These are phyloP conservation scores for Microdochium nivale DNA, from an alignment of 2,329 filamentous ascomycete species.

Conservation along the genomic window DNA sequence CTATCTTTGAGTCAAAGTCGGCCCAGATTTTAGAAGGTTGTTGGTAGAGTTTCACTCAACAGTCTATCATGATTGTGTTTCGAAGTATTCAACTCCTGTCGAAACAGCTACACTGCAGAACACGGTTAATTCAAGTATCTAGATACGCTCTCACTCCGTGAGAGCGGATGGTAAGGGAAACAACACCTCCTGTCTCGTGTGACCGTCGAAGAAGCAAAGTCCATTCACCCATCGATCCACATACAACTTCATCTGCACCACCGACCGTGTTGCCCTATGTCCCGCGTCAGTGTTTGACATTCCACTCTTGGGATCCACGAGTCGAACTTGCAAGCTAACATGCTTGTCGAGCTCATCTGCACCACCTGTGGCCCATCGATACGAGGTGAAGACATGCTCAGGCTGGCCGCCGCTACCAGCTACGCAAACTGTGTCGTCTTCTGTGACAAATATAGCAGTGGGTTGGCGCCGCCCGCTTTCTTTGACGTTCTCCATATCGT, in stretches of 20 bases:
- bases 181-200: constrained; percentile 10
- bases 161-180: constrained; percentile 18
- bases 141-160: constrained; percentile 2
- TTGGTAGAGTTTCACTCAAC: too few species aligned
- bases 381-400: neutral
- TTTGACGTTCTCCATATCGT: neutral
- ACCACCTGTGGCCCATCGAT: neutral
- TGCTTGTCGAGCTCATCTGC: neutral
- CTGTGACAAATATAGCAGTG: neutral
- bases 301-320: neutral
- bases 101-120: too few species aligned
- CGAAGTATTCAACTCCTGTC: too few species aligned
- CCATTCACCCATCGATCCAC: constrained; percentile 20
- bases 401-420: neutral
- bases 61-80: too few species aligned
- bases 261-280: neutral
- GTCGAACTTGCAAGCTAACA: neutral
- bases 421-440: neutral
- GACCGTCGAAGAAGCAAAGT: constrained; percentile 13
- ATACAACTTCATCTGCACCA: constrained; percentile 11
- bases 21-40: too few species aligned
- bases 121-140: too few species aligned
- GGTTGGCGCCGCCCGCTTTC: neutral
- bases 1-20: too few species aligned
- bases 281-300: neutral